Evolutionary conservation across 2,329 filamentous ascomycete species (phyloP), one percentile per base, ranked within the genome.

Genomic region (Verticillium dahliae): DNA sequence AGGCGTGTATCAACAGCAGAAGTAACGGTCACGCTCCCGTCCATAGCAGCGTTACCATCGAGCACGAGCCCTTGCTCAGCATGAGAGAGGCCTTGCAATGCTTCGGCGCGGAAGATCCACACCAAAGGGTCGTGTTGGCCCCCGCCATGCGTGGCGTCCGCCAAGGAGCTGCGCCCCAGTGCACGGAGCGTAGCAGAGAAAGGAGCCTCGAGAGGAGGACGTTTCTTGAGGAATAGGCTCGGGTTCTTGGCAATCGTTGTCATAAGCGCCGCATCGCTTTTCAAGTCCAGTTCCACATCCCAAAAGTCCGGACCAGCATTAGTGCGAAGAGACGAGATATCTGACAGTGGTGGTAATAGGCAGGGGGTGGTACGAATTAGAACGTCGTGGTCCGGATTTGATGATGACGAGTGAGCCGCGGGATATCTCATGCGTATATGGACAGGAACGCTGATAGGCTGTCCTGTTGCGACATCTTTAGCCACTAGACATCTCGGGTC

Each of bases 401-500:
- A 57, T n/a, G 45, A 52, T 9, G 45, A 52, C 70, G 71, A 67
- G 70, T 76, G 62, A n/a, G 45, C 45, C 74, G 72, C 59, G 69
- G 72, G 45, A 70, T 70, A 63, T 60, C 76, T 84, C 63, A 91
- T 80, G 10, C 79, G 82, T 61, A 97, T 81, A 4, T 82, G 81
- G 56, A 97, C 81, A 0, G 90, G 86, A 2, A 93, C 83, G 7
- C 87, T 85, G 57, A 97, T 85, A 0, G 93, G 90, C 54, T 92
- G 87, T 50, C 89, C 87, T 0, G 91, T 96, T 62, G 95, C 88
- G 3, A 95, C 85, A 67, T 99, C 95, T 64, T 94, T 90, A 18
- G 91, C 85, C 1, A 99, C 86, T 0, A 99, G 83, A 71, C 94
- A 98, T 59, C 96, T 86, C 10, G 92, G 86, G 69, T 99, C 95